Percentiles rank a stretch among this genome's conserved stretches.
Evolutionary conservation across 306 rosid species (phyloP).

Genomic region (Vicia villosa): DNA sequence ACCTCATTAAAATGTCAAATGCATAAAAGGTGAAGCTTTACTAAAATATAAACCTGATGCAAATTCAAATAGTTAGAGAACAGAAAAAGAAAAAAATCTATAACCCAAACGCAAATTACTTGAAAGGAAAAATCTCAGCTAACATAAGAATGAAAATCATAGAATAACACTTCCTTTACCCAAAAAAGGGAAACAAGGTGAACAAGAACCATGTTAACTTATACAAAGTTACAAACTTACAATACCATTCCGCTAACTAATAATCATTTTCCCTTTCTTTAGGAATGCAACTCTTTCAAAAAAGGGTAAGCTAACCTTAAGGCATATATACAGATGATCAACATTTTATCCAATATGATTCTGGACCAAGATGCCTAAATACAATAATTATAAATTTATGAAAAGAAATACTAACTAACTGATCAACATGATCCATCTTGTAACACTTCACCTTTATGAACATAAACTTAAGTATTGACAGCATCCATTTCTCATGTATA

Average conservation of each 20-base stretch:
- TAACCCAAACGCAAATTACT: background rate
- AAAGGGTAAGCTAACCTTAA: slow-evolving; percentile 7
- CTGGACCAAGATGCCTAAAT: slow-evolving; percentile 8
- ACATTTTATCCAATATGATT: slow-evolving; percentile 19
- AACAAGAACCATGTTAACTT: background rate
- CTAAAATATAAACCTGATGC: slow-evolving; percentile 8
- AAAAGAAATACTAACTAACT: slow-evolving; percentile 13
- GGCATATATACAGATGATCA: slow-evolving; percentile 22
- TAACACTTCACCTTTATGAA: background rate
- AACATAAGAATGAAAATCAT: background rate
- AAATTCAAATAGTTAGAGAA: no score
- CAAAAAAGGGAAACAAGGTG: background rate
- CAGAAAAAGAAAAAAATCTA: no score
- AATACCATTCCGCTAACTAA: slow-evolving; percentile 14
- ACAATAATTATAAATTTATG: slow-evolving; percentile 1
- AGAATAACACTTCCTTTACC: background rate
- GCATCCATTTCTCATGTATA: slow-evolving; percentile 33
- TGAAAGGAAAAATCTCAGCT: background rate
- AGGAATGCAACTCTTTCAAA: slow-evolving; percentile 5
- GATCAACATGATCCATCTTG: slow-evolving; percentile 23
- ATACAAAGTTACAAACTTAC: slow-evolving; percentile 14
- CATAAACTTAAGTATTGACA: slow-evolving; percentile 31
- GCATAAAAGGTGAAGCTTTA: slow-evolving; percentile 13
- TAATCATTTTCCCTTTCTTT: background rate
- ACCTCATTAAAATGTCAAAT: background rate